Percentiles rank a stretch among this genome's conserved stretches.
These are phyloP conservation scores for Didymella lethalis DNA, from an alignment of 2,329 filamentous ascomycete species.

Conservation along the genomic window DNA sequence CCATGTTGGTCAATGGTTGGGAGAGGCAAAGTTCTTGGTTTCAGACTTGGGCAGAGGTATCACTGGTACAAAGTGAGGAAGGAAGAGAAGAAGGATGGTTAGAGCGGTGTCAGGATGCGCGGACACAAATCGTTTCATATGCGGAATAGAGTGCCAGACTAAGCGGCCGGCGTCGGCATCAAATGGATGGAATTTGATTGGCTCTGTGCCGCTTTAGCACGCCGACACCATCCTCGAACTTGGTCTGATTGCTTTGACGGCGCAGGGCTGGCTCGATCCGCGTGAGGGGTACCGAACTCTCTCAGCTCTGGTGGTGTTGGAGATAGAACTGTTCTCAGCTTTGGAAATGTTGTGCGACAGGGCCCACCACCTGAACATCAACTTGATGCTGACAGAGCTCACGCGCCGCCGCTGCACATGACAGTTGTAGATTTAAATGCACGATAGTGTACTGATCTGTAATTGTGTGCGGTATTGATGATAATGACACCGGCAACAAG, in stretches of 20 bases:
- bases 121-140: slow-evolving; percentile 39
- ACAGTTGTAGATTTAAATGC: not conserved
- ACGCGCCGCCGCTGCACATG: not conserved
- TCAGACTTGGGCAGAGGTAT: not conserved
- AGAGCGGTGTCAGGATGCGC: slow-evolving; percentile 20
- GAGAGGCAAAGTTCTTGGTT: slow-evolving; percentile 2
- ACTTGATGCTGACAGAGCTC: slow-evolving; percentile 1
- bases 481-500: slow-evolving; percentile 1
- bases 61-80: slow-evolving; percentile 1
- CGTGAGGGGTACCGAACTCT: slow-evolving; percentile 18
- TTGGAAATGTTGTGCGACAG: slow-evolving; percentile 10
- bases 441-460: not conserved
- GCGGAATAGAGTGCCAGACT: slow-evolving; percentile 26
- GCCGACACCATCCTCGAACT: slow-evolving; percentile 30
- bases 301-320: slow-evolving; percentile 14
- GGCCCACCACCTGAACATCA: slow-evolving; percentile 8
- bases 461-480: not conserved
- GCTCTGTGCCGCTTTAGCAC: slow-evolving; percentile 20
- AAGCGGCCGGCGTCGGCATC: slow-evolving; percentile 36
- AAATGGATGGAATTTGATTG: slow-evolving; percentile 38
- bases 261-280: slow-evolving; percentile 24
- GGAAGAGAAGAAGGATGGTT: slow-evolving; percentile 19
- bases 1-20: slow-evolving; percentile 67
- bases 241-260: slow-evolving; percentile 28
- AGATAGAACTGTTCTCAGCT: slow-evolving; percentile 7